Evolutionary conservation across 2,329 filamentous ascomycete genomes (phyloP), one percentile per base, ranked within the genome.

Genomic region (Penicillium sp.): DNA sequence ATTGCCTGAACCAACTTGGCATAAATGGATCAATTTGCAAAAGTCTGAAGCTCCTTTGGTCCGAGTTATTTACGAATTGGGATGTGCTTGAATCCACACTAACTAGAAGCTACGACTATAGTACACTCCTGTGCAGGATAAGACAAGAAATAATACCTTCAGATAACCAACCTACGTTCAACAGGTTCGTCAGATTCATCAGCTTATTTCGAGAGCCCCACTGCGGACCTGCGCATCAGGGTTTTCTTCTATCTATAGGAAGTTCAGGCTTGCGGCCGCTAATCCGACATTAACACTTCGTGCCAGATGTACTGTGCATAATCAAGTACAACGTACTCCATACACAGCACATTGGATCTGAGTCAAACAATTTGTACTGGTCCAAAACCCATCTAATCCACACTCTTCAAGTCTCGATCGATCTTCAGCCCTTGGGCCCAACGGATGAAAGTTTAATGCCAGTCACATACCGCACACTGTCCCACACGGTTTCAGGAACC

Each of bases 401-500:
- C 28, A 4, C 30, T 7, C 10, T 51, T 19, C 28, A 55, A 28
- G 22, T 15, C 28, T 40, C 53, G 24, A 17, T 42, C 17, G 22
- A 17, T 42, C 37, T 9, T 44, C 53, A 57, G 22, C 44, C 17
- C 42, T 38, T 57, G 17, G 40, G 30, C 28, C 54, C 54, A 33
- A 53, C 30, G 26, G 60, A 60, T 8, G 65, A 55, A 28, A 70
- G 58, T 50, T 75, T 80, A 24, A 82, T 73, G 12, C 80, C 80
- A 6, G 75, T 70, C 22, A 77, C 67, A 66, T 78, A 72, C 57
- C 74, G 72, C 15, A 81, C 80, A 59, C 80, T 82, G 38, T 74
- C 75, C 81, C 81, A 83, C 12, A 83, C 77, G 63, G 79, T 82
- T 30, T 80, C 74, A 10, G 79, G 78, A 5, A 83, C 79, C 56